Evolutionary conservation across 2,329 filamentous ascomycete genomes (phyloP), one percentile per base, ranked within the genome.

Genomic region (Aspergillus nomiae): DNA sequence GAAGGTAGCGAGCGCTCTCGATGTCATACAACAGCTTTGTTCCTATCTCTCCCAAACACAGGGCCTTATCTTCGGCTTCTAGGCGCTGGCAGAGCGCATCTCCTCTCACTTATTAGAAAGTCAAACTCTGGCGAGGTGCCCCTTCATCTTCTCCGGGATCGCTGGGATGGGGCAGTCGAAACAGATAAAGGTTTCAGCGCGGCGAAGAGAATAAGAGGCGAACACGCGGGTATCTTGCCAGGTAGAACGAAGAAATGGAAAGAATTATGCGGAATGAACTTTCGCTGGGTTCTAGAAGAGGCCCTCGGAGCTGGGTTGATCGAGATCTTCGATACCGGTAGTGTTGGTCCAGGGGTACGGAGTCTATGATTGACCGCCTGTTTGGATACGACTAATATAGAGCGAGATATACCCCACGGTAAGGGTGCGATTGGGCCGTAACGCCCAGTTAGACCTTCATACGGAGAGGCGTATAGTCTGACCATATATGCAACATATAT

Each of bases 231-330:
- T 0, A 78, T 79, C 7, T 67, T 89, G 48, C 85, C 86, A 0
- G 86, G 86, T 0, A 81, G 83, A 68, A 89, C 87, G 19, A 87
- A 85, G 75, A 88, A 87, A 71, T 90, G 87, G 87, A 87, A 83
- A 69, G 77, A 82, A 14, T 83, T 89, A 51, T 84, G 84, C 65
- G 87, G 87, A 0, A 75, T 89, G 75, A 76, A 78, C 30, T 89
- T 89, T 67, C 83, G 85, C 34, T 89, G 86, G 86, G 80, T 85
- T 10, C 67, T 89, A 43, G 86, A 86, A 63, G 87, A 89, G 70
- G 85, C 85, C 64, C 71, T 89, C 19, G 87, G 87, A 1, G 83
- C 84, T 26, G 87, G 87, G 3, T 69, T 88, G 30, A 78, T 89
- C 12, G 87, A 90, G 74, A 70, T 87, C 9, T 90, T 90, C 68